phyloP scores from a whole-genome alignment of 1,284 basidiomycete species.

The Lignosus rhinocerotis region DNA sequence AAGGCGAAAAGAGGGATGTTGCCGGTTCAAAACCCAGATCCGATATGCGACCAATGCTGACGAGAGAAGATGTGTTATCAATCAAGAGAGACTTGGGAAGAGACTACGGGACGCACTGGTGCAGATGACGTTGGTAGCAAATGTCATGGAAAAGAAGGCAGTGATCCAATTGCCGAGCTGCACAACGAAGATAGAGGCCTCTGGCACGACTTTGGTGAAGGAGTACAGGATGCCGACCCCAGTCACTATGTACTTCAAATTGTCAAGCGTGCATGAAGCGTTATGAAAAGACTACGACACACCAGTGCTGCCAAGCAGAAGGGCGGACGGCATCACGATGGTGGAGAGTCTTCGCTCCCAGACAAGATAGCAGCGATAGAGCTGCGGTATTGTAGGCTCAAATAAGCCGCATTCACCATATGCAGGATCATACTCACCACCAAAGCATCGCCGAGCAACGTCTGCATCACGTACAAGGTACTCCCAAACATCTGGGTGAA shows the following conservation, averaged over 20 bases:
- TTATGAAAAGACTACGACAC: neutral
- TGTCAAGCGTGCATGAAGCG: neutral
- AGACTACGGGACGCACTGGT: slow-evolving; percentile 20
- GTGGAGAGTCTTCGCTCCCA: slow-evolving; percentile 11
- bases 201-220: slow-evolving; percentile 8
- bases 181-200: slow-evolving; percentile 28
- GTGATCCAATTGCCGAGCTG: slow-evolving; percentile 35
- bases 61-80: slow-evolving; percentile 19
- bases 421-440: slow-evolving; percentile 10
- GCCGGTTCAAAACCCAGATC: slow-evolving; percentile 37
- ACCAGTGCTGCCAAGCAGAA: slow-evolving; percentile 19
- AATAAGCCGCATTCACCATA: neutral
- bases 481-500: slow-evolving; percentile 28
- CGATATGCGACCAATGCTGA: slow-evolving; percentile 29
- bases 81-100: neutral
- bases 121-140: slow-evolving; percentile 37
- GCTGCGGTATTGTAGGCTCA: neutral
- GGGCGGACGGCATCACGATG: slow-evolving; percentile 12
- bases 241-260: slow-evolving; percentile 1
- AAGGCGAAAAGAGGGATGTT: slow-evolving; percentile 14
- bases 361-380: slow-evolving; percentile 18
- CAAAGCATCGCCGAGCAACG: slow-evolving; percentile 19
- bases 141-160: slow-evolving; percentile 38
- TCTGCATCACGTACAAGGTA: slow-evolving; percentile 27
- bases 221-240: slow-evolving; percentile 19